Conservation (phyloP, 371 early-diverging fungal genomes). For the Saksenaea vasiformis region DNA sequence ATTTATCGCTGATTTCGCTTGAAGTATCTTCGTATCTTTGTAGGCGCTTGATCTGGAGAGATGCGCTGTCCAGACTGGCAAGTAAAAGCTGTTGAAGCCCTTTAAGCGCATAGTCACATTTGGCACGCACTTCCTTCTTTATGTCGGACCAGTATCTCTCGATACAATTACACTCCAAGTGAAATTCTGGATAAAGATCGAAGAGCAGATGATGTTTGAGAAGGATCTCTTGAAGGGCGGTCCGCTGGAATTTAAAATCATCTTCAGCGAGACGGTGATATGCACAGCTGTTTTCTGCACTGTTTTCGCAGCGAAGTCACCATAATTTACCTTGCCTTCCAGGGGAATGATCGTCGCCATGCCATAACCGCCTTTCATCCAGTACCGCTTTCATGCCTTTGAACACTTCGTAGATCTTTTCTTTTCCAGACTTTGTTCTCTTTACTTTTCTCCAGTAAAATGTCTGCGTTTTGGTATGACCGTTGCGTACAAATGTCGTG, state of each 20-base stretch:
- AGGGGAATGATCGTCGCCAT: not conserved
- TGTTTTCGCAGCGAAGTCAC: not conserved
- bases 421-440: no score
- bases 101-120: not conserved
- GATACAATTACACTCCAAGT: not conserved
- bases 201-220: no score
- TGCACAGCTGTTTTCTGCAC: not conserved
- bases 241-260: no score
- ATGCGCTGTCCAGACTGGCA: no score
- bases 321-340: not conserved
- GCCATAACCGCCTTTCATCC: not conserved
- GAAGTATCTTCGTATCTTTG: no score
- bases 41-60: no score
- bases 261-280: no score
- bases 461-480: not conserved
- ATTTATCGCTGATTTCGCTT: no score
- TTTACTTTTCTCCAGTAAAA: no score
- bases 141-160: not conserved
- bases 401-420: not conserved
- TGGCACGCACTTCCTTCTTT: not conserved
- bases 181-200: no score
- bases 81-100: not conserved
- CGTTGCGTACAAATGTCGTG: not conserved
- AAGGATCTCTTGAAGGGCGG: no score
- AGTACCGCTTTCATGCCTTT: not conserved